Evolutionary conservation across 495 filamentous ascomycete species (phyloP), one percentile per base, ranked within the genome.

Genomic region (Penicillium pulvis): DNA sequence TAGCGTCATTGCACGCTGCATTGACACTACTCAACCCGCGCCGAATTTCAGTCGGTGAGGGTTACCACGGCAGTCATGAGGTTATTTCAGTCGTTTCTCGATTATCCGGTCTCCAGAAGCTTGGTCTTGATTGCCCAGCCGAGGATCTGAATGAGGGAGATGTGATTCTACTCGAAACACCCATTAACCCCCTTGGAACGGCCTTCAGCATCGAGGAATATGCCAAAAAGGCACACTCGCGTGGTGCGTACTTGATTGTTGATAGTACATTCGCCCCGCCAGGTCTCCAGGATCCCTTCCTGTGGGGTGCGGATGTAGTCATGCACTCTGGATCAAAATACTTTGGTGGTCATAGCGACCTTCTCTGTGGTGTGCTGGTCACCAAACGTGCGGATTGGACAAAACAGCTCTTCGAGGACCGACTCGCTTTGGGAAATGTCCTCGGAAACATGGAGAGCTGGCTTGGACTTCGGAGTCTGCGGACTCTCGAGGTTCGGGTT

Each of bases 321-420:
- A 87, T 96, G 87, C 92, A 97, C 73, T 84, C 79, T 28, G 92
- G 90, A 11, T 96, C 91, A 14, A 97, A 97, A 80, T 97, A 95
- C 72, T 80, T 97, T 53, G 92, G 92, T 24, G 92, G 93, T 1
- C 92, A 97, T 71, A 89, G 85, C 59, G 92, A 97, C 75, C 77
- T 96, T 77, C 83, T 97, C 2, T 89, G 88, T 64, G 92, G 92
- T 16, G 86, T 93, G 31, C 76, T 97, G 35, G 87, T 85, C 0
- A 79, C 86, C 3, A 73, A 77, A 52, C 62, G 69, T n/a, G 70
- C 79, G 49, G 78, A 75, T 6, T 87, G 84, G 87, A 61, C 81
- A 16, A 60, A 71, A 28, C 69, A 65, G 45, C 62, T 97, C 57
- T 71, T 69, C 20, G 70, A 68, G 9, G 92, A 97, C 68, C 74